Evolutionary conservation across 2,329 filamentous ascomycete genomes (phyloP).

Genomic region (Verticillium isaacii): DNA sequence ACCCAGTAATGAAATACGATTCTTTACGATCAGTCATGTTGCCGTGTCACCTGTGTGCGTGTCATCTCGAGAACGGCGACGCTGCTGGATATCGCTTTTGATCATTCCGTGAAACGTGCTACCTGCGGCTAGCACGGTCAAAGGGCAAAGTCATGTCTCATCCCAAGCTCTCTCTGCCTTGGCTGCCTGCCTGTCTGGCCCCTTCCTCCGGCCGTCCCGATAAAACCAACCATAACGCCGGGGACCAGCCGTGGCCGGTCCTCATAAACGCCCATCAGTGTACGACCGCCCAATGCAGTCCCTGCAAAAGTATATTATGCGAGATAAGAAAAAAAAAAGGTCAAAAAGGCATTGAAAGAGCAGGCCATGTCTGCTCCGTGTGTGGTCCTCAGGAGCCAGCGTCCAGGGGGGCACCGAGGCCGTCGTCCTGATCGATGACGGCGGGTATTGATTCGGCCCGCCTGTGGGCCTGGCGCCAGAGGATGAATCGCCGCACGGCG

Average conservation of each 20-base stretch:
- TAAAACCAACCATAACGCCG: not conserved
- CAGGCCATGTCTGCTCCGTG: not conserved
- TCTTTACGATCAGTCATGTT: not conserved
- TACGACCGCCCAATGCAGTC: not conserved
- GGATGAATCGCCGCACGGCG: not conserved
- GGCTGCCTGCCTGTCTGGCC: not conserved
- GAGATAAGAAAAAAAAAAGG: not conserved
- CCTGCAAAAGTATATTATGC: not conserved
- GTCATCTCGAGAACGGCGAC: not conserved
- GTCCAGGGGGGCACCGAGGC: not conserved
- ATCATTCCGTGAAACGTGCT: not conserved
- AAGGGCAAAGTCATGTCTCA: not conserved
- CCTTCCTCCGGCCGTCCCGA: not conserved
- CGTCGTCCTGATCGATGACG: not conserved
- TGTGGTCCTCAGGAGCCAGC: not conserved
- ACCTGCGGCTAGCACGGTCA: not conserved
- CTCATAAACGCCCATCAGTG: not conserved
- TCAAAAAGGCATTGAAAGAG: not conserved
- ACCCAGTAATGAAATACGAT: not conserved
- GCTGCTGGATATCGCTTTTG: not conserved
- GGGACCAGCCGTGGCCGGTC: not conserved
- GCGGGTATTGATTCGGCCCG: not conserved
- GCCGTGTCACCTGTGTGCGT: not conserved
- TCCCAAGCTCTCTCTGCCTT: not conserved
- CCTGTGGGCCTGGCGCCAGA: no score